Percentiles rank a stretch among this genome's conserved stretches.
These are phyloP conservation scores for Penicilliopsis zonata DNA, from an alignment of 495 filamentous ascomycete genomes.

Conservation along the genomic window DNA sequence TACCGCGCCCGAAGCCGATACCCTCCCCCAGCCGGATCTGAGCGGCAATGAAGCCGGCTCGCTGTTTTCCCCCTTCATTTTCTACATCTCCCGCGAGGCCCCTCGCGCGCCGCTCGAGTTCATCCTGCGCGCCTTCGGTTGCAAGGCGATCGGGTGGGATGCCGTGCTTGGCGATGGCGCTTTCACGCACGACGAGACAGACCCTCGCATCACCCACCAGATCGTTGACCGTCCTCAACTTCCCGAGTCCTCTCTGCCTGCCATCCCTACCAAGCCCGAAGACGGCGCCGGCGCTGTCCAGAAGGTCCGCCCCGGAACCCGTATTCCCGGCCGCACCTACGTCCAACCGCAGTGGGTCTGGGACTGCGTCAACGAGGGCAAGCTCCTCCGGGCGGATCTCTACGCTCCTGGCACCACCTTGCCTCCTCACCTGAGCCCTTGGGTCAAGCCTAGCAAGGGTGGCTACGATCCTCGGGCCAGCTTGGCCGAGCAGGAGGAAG, in stretches of 20 bases:
- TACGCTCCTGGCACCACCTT: constrained; percentile 84
- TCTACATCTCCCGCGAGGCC: constrained; percentile 90
- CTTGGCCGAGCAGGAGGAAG: constrained; percentile 63
- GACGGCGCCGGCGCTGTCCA: constrained; percentile 37
- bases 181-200: constrained; percentile 77
- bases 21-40: constrained; percentile 69
- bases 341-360: constrained; percentile 97
- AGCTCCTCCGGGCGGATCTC: constrained; percentile 72
- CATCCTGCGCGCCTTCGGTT: constrained; percentile 86
- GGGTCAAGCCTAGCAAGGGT: constrained; percentile 75
- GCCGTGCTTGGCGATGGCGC: constrained; percentile 78
- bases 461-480: constrained; percentile 80
- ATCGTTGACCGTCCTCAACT: constrained; percentile 81
- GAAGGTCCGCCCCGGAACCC: constrained; percentile 38
- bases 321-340: constrained; percentile 81
- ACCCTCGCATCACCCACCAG: constrained; percentile 87
- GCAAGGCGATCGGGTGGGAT: constrained; percentile 94
- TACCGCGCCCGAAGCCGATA: constrained; percentile 64
- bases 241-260: constrained; percentile 45
- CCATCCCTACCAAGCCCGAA: constrained; percentile 41
- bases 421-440: constrained; percentile 90
- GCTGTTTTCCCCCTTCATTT: constrained; percentile 76
- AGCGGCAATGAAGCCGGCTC: constrained; percentile 39
- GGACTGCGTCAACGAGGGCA: constrained; percentile 87
- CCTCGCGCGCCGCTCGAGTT: constrained; percentile 87